phyloP scores from a whole-genome alignment of 768 basidiomycete genomes.

The Panaeolus papilionaceus region DNA sequence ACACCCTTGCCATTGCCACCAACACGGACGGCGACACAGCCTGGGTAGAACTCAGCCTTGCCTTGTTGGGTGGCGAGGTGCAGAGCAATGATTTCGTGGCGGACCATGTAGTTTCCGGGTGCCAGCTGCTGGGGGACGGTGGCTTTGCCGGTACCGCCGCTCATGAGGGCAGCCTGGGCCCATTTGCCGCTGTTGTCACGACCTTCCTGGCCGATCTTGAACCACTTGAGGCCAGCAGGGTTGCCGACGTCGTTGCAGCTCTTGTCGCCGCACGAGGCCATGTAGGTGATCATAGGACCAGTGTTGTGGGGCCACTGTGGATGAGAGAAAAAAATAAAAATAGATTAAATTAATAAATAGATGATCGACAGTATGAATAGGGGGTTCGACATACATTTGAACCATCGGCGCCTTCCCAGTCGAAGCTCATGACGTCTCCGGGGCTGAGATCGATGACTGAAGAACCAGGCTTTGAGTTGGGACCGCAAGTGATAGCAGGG shows the following conservation, averaged over 20 bases:
- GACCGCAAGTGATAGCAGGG: constrained; percentile 66
- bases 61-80: constrained; percentile 61
- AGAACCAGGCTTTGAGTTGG: constrained; percentile 51
- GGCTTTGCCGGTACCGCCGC: constrained; percentile 46
- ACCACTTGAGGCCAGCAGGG: constrained; percentile 67
- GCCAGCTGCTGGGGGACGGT: constrained; percentile 60
- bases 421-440: constrained; percentile 58
- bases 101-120: constrained; percentile 76
- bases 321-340: constrained; percentile 1
- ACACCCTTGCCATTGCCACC: constrained; percentile 58
- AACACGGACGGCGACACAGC: constrained; percentile 65
- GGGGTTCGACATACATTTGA: constrained; percentile 36
- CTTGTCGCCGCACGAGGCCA: constrained; percentile 62
- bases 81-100: constrained; percentile 82
- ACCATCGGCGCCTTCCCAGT: constrained; percentile 58
- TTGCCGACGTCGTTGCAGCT: constrained; percentile 65
- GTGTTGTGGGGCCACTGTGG: constrained; percentile 54
- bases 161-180: constrained; percentile 51
- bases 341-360: constrained; percentile 4
- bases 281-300: constrained; percentile 76
- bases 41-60: constrained; percentile 84
- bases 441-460: constrained; percentile 63
- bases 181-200: constrained; percentile 38
- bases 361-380: constrained; percentile 11
- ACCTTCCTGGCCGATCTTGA: constrained; percentile 70